Conservation (phyloP, 495 filamentous ascomycete genomes). For the Annulohypoxylon bovei region DNA sequence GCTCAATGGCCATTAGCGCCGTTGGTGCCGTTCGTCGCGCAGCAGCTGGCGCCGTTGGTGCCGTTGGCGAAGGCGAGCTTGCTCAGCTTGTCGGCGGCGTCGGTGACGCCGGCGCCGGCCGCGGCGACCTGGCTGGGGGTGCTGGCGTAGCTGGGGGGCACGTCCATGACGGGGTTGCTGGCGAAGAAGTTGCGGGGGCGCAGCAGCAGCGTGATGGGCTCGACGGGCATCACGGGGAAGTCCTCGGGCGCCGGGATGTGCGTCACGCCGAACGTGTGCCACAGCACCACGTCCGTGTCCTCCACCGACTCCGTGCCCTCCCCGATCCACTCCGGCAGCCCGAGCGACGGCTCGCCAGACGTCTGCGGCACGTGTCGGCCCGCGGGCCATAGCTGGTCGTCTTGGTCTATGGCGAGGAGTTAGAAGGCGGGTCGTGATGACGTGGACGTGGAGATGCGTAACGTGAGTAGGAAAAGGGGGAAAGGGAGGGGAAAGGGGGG, state of each 20-base stretch:
- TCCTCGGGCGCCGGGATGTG: conserved; percentile 95
- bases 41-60: conserved; percentile 41
- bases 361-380: conserved; percentile 95
- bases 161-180: conserved; percentile 86
- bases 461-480: no score
- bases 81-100: conserved; percentile 58
- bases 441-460: neutral
- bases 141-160: conserved; percentile 79
- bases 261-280: conserved; percentile 95
- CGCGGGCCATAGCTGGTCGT: conserved; percentile 90
- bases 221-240: conserved; percentile 94
- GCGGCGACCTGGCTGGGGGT: conserved; percentile 75
- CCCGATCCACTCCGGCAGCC: conserved; percentile 85
- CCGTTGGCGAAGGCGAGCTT: conserved; percentile 52
- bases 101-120: conserved; percentile 56
- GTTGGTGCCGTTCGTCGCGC: conserved; percentile 45
- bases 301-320: conserved; percentile 77
- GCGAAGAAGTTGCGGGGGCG: conserved; percentile 89
- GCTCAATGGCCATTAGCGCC: conserved; percentile 39
- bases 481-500: neutral
- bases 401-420: conserved; percentile 66
- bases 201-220: conserved; percentile 86
- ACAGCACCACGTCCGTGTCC: conserved; percentile 89
- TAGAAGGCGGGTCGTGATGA: no score
- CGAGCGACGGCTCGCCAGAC: conserved; percentile 80